phyloP scores from a whole-genome alignment of 1,284 basidiomycete genomes.

The Cutaneotrichosporon sp. region DNA sequence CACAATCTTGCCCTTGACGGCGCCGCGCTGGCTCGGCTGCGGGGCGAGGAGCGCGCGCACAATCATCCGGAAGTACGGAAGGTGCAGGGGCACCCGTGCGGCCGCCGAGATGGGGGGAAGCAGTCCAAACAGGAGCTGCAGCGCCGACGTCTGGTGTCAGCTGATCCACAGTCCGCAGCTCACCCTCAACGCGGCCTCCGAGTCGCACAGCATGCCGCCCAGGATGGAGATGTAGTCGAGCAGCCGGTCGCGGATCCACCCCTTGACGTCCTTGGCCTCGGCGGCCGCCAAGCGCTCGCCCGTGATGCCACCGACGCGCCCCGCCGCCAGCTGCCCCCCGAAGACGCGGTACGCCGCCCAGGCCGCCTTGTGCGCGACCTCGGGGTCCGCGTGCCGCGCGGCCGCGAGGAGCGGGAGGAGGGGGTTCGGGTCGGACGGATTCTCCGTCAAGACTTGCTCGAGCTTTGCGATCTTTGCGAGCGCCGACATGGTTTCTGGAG shows the following conservation, averaged over 20 bases:
- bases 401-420: conserved; percentile 73
- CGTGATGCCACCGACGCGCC: conserved; percentile 58
- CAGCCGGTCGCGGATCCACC: conserved; percentile 73
- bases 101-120: conserved; percentile 73
- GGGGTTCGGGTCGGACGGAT: conserved; percentile 69
- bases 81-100: conserved; percentile 54
- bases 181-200: conserved; percentile 66
- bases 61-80: conserved; percentile 48
- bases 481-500: conserved; percentile 10
- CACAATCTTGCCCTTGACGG: conserved; percentile 34
- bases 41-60: conserved; percentile 45
- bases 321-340: conserved; percentile 64
- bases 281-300: conserved; percentile 20
- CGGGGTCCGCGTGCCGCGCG: conserved; percentile 53
- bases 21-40: conserved; percentile 41
- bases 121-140: conserved; percentile 78
- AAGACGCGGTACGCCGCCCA: conserved; percentile 83
- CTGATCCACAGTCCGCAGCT: conserved; percentile 32
- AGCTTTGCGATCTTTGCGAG: conserved; percentile 35
- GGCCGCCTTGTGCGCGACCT: conserved; percentile 69
- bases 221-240: conserved; percentile 68
- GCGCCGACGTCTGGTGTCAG: conserved; percentile 63
- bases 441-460: conserved; percentile 34
- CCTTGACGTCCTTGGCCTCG: conserved; percentile 58
- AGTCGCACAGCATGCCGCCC: conserved; percentile 69